Percentiles rank a stretch among this genome's conserved stretches.
phyloP scores from a whole-genome alignment of 2,329 filamentous ascomycete species.

The Aspergillus oerlinghausenensis region DNA sequence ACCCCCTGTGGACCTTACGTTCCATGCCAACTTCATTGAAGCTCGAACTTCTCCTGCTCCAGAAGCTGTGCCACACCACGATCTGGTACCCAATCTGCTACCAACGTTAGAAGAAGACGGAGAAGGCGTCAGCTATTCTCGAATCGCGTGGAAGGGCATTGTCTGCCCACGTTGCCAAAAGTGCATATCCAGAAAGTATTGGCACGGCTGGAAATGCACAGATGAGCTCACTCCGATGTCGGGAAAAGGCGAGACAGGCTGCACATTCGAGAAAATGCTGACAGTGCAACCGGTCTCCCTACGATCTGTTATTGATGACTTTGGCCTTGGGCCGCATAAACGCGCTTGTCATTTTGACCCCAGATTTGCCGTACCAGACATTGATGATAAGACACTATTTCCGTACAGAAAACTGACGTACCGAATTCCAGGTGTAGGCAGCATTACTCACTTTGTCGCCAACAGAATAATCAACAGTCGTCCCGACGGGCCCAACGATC shows the following conservation, averaged over 20 bases:
- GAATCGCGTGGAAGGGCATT: constrained; percentile 57
- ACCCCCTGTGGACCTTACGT: constrained; percentile 38
- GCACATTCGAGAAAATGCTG: constrained; percentile 43
- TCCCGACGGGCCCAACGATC: constrained; percentile 54
- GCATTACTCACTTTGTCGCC: constrained; percentile 54
- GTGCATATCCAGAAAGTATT: constrained; percentile 58
- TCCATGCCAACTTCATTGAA: constrained; percentile 55
- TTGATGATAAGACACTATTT: constrained; percentile 25
- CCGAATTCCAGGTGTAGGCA: constrained; percentile 34
- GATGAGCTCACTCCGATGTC: constrained; percentile 9
- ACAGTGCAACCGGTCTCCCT: constrained; percentile 24
- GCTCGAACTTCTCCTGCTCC: constrained; percentile 46
- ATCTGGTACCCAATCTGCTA: constrained; percentile 38
- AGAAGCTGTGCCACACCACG: constrained; percentile 31
- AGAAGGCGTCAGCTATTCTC: constrained; percentile 44
- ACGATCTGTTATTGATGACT: constrained; percentile 28
- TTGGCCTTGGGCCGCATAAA: constrained; percentile 26
- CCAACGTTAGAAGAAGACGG: constrained; percentile 33
- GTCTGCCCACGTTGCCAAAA: constrained; percentile 61
- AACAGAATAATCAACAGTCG: constrained; percentile 50
- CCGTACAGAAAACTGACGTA: constrained; percentile 35
- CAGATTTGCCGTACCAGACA: constrained; percentile 21
- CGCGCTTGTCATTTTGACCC: constrained; percentile 22
- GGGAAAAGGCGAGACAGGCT: constrained; percentile 39
- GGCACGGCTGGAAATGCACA: constrained; percentile 58